Evolutionary conservation across 2,329 filamentous ascomycete genomes (phyloP).

Genomic region (Cucurbitaria berberidis): DNA sequence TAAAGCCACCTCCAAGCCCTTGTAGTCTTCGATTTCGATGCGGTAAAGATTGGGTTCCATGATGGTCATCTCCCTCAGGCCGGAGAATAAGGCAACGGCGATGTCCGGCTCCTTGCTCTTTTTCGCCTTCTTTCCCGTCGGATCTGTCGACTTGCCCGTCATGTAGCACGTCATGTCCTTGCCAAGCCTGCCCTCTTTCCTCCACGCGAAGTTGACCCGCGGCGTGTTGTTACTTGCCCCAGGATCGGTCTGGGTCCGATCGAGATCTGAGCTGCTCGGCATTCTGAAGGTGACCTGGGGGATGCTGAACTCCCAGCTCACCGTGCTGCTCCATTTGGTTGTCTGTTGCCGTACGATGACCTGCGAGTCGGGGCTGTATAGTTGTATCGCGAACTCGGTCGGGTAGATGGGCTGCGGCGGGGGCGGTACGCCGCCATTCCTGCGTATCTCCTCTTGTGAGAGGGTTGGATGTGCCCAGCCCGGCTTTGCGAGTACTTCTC

Average conservation of each 20-base stretch:
- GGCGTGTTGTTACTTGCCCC: conserved; percentile 62
- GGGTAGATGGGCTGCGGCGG: conserved; percentile 76
- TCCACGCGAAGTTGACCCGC: conserved; percentile 85
- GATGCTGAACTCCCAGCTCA: conserved; percentile 91
- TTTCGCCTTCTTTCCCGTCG: conserved; percentile 69
- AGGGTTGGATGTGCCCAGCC: conserved; percentile 85
- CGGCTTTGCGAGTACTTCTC: conserved; percentile 82
- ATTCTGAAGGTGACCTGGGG: conserved; percentile 82
- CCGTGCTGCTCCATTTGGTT: conserved; percentile 78
- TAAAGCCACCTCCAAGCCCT: conserved; percentile 86
- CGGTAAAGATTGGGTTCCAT: conserved; percentile 92
- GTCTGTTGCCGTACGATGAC: conserved; percentile 73
- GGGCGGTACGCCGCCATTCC: conserved; percentile 68
- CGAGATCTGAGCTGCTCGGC: conserved; percentile 79
- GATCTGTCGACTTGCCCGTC: conserved; percentile 73
- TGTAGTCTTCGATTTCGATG: conserved; percentile 91
- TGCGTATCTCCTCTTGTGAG: conserved; percentile 79
- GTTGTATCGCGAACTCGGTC: conserved; percentile 78
- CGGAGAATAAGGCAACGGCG: conserved; percentile 81
- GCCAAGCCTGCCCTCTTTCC: conserved; percentile 81
- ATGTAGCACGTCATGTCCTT: conserved; percentile 90
- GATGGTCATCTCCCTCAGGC: conserved; percentile 78
- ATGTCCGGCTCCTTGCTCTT: conserved; percentile 89
- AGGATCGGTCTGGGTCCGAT: conserved; percentile 71
- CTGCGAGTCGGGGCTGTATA: conserved; percentile 93